Percentiles rank a stretch among this genome's conserved stretches.
Evolutionary conservation across 257 asterid genomes (phyloP).

Genomic region (Rhazya stricta): DNA sequence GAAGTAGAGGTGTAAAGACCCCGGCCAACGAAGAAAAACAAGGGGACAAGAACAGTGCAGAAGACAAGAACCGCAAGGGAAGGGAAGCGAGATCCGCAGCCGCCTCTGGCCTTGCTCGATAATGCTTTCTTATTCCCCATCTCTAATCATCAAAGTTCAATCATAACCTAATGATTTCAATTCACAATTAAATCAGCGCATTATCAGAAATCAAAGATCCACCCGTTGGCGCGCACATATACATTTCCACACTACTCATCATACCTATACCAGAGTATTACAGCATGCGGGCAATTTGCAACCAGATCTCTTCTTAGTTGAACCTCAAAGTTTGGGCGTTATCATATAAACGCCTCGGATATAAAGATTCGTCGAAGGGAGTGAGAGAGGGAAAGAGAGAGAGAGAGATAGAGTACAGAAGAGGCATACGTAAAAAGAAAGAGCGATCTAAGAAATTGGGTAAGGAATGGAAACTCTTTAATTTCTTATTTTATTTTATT

Average conservation of each 20-base stretch:
- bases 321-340: too few species aligned
- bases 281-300: not conserved
- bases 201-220: not conserved
- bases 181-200: not conserved
- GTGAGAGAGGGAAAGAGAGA: too few species aligned
- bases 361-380: too few species aligned
- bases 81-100: conserved; percentile 28
- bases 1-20: conserved; percentile 35
- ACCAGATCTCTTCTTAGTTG: not conserved
- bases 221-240: not conserved
- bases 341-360: not conserved
- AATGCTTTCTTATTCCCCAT: conserved; percentile 27
- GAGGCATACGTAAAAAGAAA: not conserved
- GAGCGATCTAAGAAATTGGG: conserved; percentile 14
- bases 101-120: conserved; percentile 20
- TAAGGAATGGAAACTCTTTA: too few species aligned
- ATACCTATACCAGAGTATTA: not conserved
- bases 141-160: conserved; percentile 15
- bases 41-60: conserved; percentile 27
- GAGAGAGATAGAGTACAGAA: not conserved
- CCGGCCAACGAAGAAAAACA: conserved; percentile 46
- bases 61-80: conserved; percentile 23
- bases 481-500: not conserved
- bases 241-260: not conserved
- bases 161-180: conserved; percentile 4